Base-by-base conservation (phyloP, 1,139 yeast species). In the Geotrichum histeridarum region DNA sequence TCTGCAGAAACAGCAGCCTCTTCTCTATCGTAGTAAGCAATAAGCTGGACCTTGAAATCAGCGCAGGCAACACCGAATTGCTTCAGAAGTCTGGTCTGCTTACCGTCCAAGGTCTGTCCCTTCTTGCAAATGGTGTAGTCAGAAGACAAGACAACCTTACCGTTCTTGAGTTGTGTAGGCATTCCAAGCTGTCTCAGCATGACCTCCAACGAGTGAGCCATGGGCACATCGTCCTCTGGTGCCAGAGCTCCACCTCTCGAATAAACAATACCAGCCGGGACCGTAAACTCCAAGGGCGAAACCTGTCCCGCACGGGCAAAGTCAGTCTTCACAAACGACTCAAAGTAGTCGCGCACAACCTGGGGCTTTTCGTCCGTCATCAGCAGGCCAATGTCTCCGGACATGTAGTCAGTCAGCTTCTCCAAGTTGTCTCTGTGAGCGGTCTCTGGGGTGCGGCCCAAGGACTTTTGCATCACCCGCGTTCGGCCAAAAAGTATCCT, bases 61-160 rank as follows among this genome's bases (percentile, higher is more conserved):
- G 96, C 80, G 56, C 91, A 89, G 31, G 97, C 97, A 57, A 93
- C 81, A 66, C 99, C 99, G 71, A 93, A 94, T 67, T 89, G 94
- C 73, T 94, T 94, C 70, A 93, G 78, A 57, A 93, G 82, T 64
- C 93, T 79, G 35, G 98, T 95, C 74, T 94, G 95, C 67, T 88
- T 86, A 55, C 91, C 94, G 71, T 90, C 95, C 61, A 94, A 78
- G 39, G 78, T 75, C 59, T 90, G 89, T 41, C 95, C 97, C 64
- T 84, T 76, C 55, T 75, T 76, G 73, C 96, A 90, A 43, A 94
- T 96, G 51, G 78, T 78, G 70, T 81, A 89, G 51, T 94, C 95
- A 61, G 83, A 82, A 38, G 80, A 82, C 54, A 93, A 73, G 53
- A 81, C 77, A 60, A 93, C 85, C 70, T 91, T 91, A 69, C 99